phyloP scores from a whole-genome alignment of 73 alveolate species.

The Tetrahymena elliotti region DNA sequence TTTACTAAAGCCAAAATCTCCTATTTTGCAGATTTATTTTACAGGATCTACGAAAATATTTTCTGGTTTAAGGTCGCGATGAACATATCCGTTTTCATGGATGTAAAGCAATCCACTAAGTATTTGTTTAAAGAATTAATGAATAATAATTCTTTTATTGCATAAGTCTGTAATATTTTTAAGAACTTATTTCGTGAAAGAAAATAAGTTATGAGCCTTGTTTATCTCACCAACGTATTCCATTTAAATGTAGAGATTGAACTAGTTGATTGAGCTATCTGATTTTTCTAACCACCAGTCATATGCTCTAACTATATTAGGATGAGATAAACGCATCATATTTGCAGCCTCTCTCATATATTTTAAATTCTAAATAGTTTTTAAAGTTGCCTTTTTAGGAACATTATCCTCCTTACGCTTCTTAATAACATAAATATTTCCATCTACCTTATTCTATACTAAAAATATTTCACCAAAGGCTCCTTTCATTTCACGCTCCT shows the following conservation, averaged over 20 bases:
- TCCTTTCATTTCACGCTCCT: not conserved
- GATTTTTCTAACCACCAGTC: not conserved
- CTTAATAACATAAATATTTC: not conserved
- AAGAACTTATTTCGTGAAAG: not conserved
- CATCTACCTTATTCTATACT: not conserved
- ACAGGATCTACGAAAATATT: not conserved
- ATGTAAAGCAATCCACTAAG: not conserved
- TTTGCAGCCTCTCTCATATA: not conserved
- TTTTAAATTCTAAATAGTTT: not conserved
- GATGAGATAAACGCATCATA: not conserved
- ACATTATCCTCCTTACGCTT: not conserved
- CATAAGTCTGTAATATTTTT: not conserved
- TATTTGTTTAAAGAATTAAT: not conserved
- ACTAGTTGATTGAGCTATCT: not conserved
- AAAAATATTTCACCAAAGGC: not conserved
- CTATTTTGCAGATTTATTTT: not conserved
- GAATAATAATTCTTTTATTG: not conserved
- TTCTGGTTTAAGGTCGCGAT: slow-evolving; percentile 33
- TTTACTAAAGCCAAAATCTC: not conserved
- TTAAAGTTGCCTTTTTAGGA: not conserved
- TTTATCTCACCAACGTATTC: not conserved
- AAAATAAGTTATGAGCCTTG: not conserved
- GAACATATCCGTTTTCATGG: slow-evolving; percentile 12
- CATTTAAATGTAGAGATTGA: not conserved
- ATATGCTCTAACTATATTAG: not conserved